Conservation (phyloP, 805 yeast genomes). For the Brettanomyces nanus region DNA sequence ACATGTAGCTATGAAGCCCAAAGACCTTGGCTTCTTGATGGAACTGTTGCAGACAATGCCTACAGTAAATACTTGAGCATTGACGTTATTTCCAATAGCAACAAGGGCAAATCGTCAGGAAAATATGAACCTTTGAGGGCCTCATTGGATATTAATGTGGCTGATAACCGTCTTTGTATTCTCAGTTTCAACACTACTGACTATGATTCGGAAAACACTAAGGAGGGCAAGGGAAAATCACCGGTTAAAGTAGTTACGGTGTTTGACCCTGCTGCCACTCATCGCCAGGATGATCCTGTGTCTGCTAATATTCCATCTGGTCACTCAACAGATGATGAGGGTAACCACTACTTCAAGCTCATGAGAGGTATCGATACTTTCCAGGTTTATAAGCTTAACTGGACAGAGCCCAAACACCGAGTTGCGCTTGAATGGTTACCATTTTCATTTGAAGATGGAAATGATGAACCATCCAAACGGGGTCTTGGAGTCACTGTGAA, state of each 20-base stretch:
- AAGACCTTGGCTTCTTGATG: slow-evolving; percentile 40
- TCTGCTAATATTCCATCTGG: slow-evolving; percentile 33
- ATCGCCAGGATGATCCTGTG: slow-evolving; percentile 2
- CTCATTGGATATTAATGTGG: slow-evolving; percentile 48
- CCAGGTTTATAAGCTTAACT: slow-evolving; percentile 56
- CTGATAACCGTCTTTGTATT: slow-evolving; percentile 57
- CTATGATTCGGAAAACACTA: slow-evolving; percentile 24
- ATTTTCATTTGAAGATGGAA: slow-evolving; percentile 36
- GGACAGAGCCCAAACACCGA: slow-evolving; percentile 45
- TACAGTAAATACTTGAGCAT: slow-evolving; percentile 40
- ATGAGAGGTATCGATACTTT: slow-evolving; percentile 57
- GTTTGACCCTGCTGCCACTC: slow-evolving; percentile 20
- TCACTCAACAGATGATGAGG: slow-evolving; percentile 29
- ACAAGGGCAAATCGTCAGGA: slow-evolving; percentile 18
- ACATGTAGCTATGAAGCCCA: slow-evolving; percentile 44
- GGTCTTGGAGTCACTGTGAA: slow-evolving; percentile 48
- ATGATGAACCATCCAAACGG: slow-evolving; percentile 18
- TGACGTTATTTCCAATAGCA: slow-evolving; percentile 42
- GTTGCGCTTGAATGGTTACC: slow-evolving; percentile 77
- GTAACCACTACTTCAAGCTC: slow-evolving; percentile 38
- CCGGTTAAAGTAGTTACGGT: slow-evolving; percentile 61
- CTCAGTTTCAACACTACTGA: slow-evolving; percentile 47
- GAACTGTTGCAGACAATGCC: slow-evolving; percentile 24
- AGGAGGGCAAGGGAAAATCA: slow-evolving; percentile 30
- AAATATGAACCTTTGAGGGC: slow-evolving; percentile 61